Base-by-base conservation (phyloP, 176 grass and related monocot species). In the Microstegium vimineum region DNA sequence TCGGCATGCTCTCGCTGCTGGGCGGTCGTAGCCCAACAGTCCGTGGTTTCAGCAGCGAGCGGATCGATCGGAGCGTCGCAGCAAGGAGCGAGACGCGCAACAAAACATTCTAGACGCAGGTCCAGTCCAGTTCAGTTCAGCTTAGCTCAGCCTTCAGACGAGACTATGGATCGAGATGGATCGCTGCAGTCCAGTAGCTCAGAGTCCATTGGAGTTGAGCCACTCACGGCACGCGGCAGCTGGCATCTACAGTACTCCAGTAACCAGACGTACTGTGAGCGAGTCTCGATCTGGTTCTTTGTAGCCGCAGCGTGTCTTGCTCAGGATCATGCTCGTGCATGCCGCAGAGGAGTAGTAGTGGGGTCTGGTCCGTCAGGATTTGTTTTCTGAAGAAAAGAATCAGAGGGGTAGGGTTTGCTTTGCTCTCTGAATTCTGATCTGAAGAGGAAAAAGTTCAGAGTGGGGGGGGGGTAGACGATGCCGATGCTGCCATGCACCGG, bases 91-190 rank as follows among this genome's bases (percentile, higher is more conserved):
- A 47, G 45, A 47, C 7, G 63, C 32, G n/a, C 56, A 25, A 4
- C 56, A 64, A 64, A 56, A 74, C 84, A 74, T 74, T 74, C 84
- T 66, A n/a, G n/a, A n/a, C 45, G 45, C 84, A n/a, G n/a, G n/a
- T n/a, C n/a, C n/a, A n/a, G n/a, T 11, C 32, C 4, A 4, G 2
- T 5, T 47, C 15, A 47, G 38, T 17, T 73, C 69, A 36, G 74
- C n/a, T n/a, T n/a, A n/a, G n/a, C n/a, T n/a, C n/a, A 45, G 12
- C 0, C 42, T 20, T 34, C 12, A 66, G 65, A 5, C 4, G 22
- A 14, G 42, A 15, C 42, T 3, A 15, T 15, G 9, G 36, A 30
- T 59, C 3, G 37, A 7, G 59, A 42, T 42, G 22, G 36, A 38
- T 47, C 11, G 47, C 28, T 8, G 10, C 56, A 10, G 6, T 28